phyloP scores from a whole-genome alignment of 805 yeast genomes.

The Kluyveromyces aestuarii region DNA sequence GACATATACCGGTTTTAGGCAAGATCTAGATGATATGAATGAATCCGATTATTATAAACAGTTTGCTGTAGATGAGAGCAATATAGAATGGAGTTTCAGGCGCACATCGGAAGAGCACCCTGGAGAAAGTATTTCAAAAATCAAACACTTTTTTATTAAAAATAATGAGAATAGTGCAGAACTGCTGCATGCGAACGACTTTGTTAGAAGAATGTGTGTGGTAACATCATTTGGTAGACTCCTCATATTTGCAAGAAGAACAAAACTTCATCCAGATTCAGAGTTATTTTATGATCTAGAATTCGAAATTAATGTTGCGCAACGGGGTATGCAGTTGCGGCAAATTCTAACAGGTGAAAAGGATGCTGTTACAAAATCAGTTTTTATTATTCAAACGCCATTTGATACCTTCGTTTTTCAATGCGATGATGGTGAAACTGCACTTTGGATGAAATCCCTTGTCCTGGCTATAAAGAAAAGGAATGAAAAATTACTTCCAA shows the following conservation, averaged over 20 bases:
- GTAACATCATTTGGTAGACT: slow-evolving; percentile 59
- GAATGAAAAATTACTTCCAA: slow-evolving; percentile 36
- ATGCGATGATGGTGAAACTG: slow-evolving; percentile 41
- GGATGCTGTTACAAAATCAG: slow-evolving; percentile 13
- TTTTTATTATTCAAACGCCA: slow-evolving; percentile 51
- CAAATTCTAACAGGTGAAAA: slow-evolving; percentile 41
- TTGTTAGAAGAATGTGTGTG: slow-evolving; percentile 41
- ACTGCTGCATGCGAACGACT: slow-evolving; percentile 26
- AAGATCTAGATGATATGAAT: slow-evolving; percentile 18
- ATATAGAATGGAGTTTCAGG: slow-evolving; percentile 13
- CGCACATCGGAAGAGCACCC: slow-evolving; percentile 2
- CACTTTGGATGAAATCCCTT: slow-evolving; percentile 49
- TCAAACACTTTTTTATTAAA: slow-evolving; percentile 18
- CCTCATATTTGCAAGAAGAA: slow-evolving; percentile 39
- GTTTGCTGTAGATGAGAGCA: slow-evolving; percentile 12
- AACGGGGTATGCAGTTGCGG: slow-evolving; percentile 45
- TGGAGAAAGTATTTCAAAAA: slow-evolving; percentile 13
- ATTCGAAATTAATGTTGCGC: slow-evolving; percentile 46
- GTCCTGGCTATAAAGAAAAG: slow-evolving; percentile 41
- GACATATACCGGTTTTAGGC: slow-evolving; percentile 33
- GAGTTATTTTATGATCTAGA: slow-evolving; percentile 36
- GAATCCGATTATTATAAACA: slow-evolving; percentile 27
- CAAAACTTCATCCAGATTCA: slow-evolving; percentile 24
- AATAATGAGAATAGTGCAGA: slow-evolving; percentile 6
- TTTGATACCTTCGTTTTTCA: slow-evolving; percentile 48